Evolutionary conservation across 192 early-diverging fungal genomes (phyloP), one percentile per base, ranked within the genome.

Genomic region (Phlyctochytrium arcticum): DNA sequence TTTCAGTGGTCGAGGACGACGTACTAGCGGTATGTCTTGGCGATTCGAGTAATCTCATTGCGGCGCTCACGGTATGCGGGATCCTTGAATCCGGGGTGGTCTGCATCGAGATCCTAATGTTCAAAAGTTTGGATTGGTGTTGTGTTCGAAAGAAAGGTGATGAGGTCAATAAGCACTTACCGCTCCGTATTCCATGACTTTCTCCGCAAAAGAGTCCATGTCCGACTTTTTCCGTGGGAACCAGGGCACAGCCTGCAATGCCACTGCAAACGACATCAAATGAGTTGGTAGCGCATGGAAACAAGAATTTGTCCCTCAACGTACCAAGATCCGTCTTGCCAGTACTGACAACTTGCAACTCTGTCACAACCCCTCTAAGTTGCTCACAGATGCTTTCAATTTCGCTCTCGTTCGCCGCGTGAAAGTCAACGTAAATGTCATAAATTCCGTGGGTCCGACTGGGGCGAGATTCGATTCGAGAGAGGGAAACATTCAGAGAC

Each of bases 381-480:
- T 77, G 76, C 44, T 85, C 77, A 27, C 88, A 74, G 1, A 88
- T 85, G 17, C 67, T 39, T 30, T 76, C 57, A 31, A 95, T 82
- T 47, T 90, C 80, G 34, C 80, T 74, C 57, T 75, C 71, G 71
- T 75, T 70, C 33, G 65, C 57, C 2, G 92, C 88, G 44, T 85
- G 77, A 54, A 98, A 93, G 70, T 98, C 95, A 42, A 98, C 84
- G 73, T 88, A 95, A 75, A 98, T 94, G 70, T 98, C 91, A 70
- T 98, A 98, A 46, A 89, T 80, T 47, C 86, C 89, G 24, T 87
- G 87, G 5, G 87, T 88, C 67, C 81, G 86, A 75, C 85, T 86
- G 33, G 95, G 92, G 21, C 95, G 90, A 36, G 91, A 93, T 78
- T 98, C 95, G 73, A 98, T 98, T 39, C 91, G 87, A n/a, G 88